Base-by-base conservation (phyloP, 106 monocot genomes). In the Chionographis japonica region DNA sequence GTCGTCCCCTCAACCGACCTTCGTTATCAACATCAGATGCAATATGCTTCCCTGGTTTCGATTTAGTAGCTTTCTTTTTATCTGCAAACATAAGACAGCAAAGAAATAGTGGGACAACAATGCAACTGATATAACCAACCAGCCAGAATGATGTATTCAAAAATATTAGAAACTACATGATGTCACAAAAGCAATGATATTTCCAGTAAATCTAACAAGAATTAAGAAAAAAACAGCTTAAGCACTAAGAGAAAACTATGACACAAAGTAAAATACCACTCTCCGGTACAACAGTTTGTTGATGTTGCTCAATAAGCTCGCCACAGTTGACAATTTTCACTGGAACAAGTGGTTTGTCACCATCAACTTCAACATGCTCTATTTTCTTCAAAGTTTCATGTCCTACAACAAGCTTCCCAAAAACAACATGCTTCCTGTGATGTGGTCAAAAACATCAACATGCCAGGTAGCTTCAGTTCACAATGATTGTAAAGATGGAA, bases 381-480 rank as follows among this genome's bases (percentile, higher is more conserved):
- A 97, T 82, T 52, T 78, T 85, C 73, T 79, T 92, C 61, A 97
- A 68, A 58, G 81, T 79, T 58, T 89, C 89, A 56, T 85, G 72
- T 20, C 97, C 97, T 11, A 55, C 13, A 53, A 92, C 71, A 59
- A 97, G 89, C 83, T 92, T 97, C 50, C 97, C 97, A 87, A 97
- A 97, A 71, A 97, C 97, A 74, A 89, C 92, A 81, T 92, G 92
- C 61, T 92, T 97, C 78, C 97, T 97, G 76, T 49, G 46, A 65
- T 19, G 39, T 61, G 36, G 36, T 38, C 19, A 13, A 14, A 56
- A 50, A 58, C 16, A 15, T 37, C 27, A 68, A 71, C 15, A 27
- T 16, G 18, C 9, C 5, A 46, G 46, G 46, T 10, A 46, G 46
- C 46, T 6, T 46, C 46, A 46, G 5, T 46, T 46, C 46, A 5